Conservation (phyloP, 345 rosid species). For the Brassica rapa region DNA sequence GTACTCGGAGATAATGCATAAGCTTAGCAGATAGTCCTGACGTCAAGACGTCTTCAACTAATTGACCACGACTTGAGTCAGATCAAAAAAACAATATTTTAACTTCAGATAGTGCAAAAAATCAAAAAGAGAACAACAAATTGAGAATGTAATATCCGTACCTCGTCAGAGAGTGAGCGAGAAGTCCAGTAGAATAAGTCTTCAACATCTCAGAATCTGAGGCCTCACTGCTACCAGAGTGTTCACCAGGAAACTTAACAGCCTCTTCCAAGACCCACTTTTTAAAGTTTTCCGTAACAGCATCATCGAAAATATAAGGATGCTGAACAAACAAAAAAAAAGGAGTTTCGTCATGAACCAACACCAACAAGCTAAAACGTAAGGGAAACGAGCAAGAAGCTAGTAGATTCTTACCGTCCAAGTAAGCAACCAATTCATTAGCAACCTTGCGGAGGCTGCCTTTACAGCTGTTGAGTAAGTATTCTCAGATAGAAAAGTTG, state of each 20-base stretch:
- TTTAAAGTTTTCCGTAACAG: constrained; percentile 72
- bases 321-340: constrained; percentile 48
- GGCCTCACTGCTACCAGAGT: constrained; percentile 57
- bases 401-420: constrained; percentile 57
- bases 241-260: constrained; percentile 59
- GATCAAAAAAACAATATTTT: background rate
- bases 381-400: background rate
- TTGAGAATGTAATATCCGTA: constrained; percentile 33
- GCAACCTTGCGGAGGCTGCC: constrained; percentile 88
- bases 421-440: constrained; percentile 71
- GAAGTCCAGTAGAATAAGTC: constrained; percentile 90
- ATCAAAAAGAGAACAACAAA: constrained; percentile 18
- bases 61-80: constrained; percentile 66
- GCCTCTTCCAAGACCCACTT: constrained; percentile 88
- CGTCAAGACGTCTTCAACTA: constrained; percentile 91
- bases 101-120: background rate
- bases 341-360: constrained; percentile 24
- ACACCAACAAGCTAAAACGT: background rate
- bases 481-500: constrained; percentile 77
- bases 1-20: constrained; percentile 89
- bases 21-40: constrained; percentile 92
- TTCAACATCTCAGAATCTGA: constrained; percentile 83
- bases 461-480: constrained; percentile 69
- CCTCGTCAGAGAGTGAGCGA: constrained; percentile 81
- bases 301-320: constrained; percentile 89